Percentiles rank a stretch among this genome's conserved stretches.
phyloP scores from a whole-genome alignment of 371 early-diverging fungal species.

The Mortierella sp. region DNA sequence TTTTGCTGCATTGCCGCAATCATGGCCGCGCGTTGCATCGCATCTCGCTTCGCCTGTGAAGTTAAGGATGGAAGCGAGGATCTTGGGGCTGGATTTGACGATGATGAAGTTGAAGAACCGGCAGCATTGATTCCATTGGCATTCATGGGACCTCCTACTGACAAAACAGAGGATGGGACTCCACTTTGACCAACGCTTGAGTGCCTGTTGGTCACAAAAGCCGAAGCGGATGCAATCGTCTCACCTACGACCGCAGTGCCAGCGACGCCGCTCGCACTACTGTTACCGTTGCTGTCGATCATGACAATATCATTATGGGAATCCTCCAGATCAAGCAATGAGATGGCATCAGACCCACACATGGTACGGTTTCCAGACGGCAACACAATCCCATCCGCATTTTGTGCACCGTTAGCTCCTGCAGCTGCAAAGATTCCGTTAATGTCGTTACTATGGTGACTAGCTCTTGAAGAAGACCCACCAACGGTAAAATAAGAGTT shows the following conservation, averaged over 20 bases:
- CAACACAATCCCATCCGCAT: constrained; percentile 7
- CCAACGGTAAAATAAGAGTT: constrained; percentile 32
- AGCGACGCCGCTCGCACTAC: constrained; percentile 25
- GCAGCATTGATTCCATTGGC: not conserved
- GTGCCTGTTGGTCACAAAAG: constrained; percentile 26
- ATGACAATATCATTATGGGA: constrained; percentile 48
- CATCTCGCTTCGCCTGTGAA: constrained; percentile 47
- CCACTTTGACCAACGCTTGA: not conserved
- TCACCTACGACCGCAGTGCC: constrained; percentile 46
- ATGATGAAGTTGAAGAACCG: constrained; percentile 4
- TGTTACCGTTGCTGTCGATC: constrained; percentile 55
- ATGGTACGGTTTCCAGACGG: constrained; percentile 20
- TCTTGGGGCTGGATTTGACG: constrained; percentile 18
- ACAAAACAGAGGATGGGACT: constrained; percentile 11
- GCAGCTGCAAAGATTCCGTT: not conserved
- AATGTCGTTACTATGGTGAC: constrained; percentile 5
- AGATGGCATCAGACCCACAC: constrained; percentile 52
- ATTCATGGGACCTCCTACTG: not conserved
- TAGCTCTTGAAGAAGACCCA: constrained; percentile 7
- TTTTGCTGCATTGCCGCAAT: constrained; percentile 52
- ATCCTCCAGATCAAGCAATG: constrained; percentile 46
- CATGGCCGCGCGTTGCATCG: constrained; percentile 53
- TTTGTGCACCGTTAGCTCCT: not conserved
- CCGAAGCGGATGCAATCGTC: constrained; percentile 50
- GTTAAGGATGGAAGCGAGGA: constrained; percentile 47